Percentiles rank a stretch among this genome's conserved stretches.
phyloP scores from a whole-genome alignment of 192 early-diverging fungal genomes.

The Diversispora epigaea region DNA sequence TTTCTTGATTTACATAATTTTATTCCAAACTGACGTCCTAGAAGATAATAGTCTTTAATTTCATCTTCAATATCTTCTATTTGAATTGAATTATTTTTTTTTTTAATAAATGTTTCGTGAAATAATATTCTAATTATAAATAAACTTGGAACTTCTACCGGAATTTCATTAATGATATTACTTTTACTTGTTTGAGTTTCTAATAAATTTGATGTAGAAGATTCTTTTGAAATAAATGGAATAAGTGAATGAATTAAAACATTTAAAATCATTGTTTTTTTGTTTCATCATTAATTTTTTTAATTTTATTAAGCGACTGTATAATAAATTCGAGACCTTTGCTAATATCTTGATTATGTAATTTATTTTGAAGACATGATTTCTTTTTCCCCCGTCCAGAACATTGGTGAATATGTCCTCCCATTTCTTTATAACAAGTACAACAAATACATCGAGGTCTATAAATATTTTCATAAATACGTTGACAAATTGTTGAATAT shows the following conservation, averaged over 20 bases:
- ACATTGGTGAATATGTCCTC: neutral
- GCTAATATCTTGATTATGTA: too few species aligned
- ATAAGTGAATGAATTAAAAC: neutral
- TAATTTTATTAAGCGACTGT: neutral
- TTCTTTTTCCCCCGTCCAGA: neutral
- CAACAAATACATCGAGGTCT: neutral
- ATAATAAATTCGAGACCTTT: neutral
- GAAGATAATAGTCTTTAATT: too few species aligned
- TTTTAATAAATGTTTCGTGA: too few species aligned
- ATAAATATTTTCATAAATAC: neutral
- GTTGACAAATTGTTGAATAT: neutral
- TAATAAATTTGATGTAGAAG: neutral
- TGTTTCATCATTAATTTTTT: too few species aligned
- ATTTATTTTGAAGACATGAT: neutral
- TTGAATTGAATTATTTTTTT: too few species aligned
- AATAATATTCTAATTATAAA: too few species aligned
- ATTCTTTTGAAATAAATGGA: neutral
- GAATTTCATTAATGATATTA: too few species aligned
- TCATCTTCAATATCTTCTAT: too few species aligned
- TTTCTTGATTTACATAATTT: too few species aligned
- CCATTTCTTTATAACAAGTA: neutral
- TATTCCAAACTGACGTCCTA: too few species aligned
- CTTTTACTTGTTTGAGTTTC: too few species aligned
- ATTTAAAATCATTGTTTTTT: neutral
- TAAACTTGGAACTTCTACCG: too few species aligned